A percentile compares a stretch with the other conserved stretches of the same genome.
Conservation (phyloP, 129 eudicot genomes). For the Saussurea involucrata region DNA sequence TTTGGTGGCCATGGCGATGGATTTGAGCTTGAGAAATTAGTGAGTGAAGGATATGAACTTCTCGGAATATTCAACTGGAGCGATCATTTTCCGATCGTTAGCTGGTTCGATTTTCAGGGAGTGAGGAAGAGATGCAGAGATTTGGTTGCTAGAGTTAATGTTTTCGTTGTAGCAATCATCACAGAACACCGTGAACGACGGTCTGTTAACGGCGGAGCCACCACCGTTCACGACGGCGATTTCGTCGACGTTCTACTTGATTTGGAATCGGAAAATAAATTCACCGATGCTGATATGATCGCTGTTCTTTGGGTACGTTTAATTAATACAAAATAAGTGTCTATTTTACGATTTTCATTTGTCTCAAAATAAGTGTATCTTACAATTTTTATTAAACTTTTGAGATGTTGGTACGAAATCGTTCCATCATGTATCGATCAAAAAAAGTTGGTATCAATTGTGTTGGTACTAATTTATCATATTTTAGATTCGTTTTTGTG, state of each 20-base stretch:
- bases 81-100: slow-evolving; percentile 70
- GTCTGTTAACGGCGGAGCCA: neutral
- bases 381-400: too few species aligned
- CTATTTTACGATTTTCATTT: too few species aligned
- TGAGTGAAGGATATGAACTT: slow-evolving; percentile 91
- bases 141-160: slow-evolving; percentile 52
- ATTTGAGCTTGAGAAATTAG: slow-evolving; percentile 46
- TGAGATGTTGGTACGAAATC: too few species aligned
- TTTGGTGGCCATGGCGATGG: slow-evolving; percentile 13
- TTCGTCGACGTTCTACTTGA: slow-evolving; percentile 93
- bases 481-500: neutral
- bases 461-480: too few species aligned
- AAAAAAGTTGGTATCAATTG: too few species aligned
- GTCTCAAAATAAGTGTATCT: too few species aligned
- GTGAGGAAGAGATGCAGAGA: slow-evolving; percentile 64
- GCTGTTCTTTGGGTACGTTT: slow-evolving; percentile 86
- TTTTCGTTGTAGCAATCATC: slow-evolving; percentile 58
- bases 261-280: slow-evolving; percentile 57
- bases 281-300: slow-evolving; percentile 69
- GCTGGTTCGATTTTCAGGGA: slow-evolving; percentile 81
- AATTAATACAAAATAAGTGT: neutral
- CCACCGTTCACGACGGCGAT: slow-evolving; percentile 37
- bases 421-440: too few species aligned
- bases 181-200: slow-evolving; percentile 61
- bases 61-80: slow-evolving; percentile 81